Base-by-base conservation (phyloP, 352 stramenopile genomes). In the Pythium scleroteichum region DNA sequence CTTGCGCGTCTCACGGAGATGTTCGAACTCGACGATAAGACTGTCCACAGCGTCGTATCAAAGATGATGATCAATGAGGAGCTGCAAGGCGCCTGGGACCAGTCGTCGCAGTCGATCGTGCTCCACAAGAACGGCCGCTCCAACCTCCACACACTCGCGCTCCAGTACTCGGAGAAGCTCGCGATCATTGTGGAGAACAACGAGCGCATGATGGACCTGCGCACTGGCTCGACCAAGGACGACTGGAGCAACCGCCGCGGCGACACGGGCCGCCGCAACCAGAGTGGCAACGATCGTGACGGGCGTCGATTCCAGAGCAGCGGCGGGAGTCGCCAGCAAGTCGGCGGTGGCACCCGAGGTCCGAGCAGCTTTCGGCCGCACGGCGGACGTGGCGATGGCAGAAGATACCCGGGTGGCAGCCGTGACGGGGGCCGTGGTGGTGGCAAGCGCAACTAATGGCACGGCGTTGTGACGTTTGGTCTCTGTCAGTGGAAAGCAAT, bases 11-110 rank as follows among this genome's bases (percentile, higher is more conserved):
- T 99, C 27, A 99, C 93, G 69, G 88, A 95, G 59, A 99, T 98
- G 90, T 99, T 99, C 75, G 95, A 98, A 56, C 87, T 99, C 52
- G 87, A 94, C 23, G 92, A 96, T 59, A 97, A 94, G 75, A 97
- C 96, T 39, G 96, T 98, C 53, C 96, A 99, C 81, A 96, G 82
- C 56, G 89, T 99, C n/a, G 92, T 99, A 32, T 98, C 91, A 48
- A 99, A 99, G 74, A 99, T 99, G 96, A 99, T 99, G 85, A 98
- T 99, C 80, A 98, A 98, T 66, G 86, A 97, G 48, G 96, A 99
- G 73, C 82, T 99, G 3, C 88, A 96, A 64, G 97, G 93, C 44
- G 96, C 87, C 41, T 99, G 96, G 97, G 97, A 99, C 81, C 95
- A 99, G 82, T 95, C 94, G 14, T 99, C 97, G 53, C 87, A 98